Evolutionary conservation across 495 filamentous ascomycete genomes (phyloP).

Genomic region (Podospora didyma): DNA sequence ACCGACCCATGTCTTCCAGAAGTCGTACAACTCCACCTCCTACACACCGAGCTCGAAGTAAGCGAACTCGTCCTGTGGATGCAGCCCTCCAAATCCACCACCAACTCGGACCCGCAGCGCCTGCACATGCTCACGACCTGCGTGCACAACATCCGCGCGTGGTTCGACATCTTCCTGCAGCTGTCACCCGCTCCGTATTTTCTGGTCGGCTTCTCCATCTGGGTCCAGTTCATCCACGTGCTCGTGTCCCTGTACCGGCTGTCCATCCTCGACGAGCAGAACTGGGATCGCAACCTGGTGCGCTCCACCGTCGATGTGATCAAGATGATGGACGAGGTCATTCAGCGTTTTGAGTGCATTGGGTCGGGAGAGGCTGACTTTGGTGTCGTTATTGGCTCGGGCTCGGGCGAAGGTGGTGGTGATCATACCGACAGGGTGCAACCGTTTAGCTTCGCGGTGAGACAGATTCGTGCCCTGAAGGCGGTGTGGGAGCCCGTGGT

Average conservation of each 20-base stretch:
- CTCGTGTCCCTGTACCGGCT: constrained; percentile 22
- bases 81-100: neutral
- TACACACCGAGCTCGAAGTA: constrained; percentile 2
- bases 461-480: no score
- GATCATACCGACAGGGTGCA: neutral
- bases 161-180: constrained; percentile 17
- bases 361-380: neutral
- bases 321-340: constrained; percentile 18
- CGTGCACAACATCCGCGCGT: constrained; percentile 8
- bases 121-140: neutral
- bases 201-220: constrained; percentile 15
- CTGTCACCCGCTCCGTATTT: constrained; percentile 1
- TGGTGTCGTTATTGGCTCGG: neutral
- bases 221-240: constrained; percentile 12
- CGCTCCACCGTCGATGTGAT: constrained; percentile 23
- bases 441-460: no score
- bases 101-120: neutral
- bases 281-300: constrained; percentile 26
- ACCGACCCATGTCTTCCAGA: neutral
- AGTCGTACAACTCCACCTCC: constrained; percentile 1
- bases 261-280: constrained; percentile 24
- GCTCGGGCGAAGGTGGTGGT: neutral
- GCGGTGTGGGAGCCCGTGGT: no score
- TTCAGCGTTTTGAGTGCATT: constrained; percentile 13
- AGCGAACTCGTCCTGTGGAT: constrained; percentile 2